Percentiles rank a stretch among this genome's conserved stretches.
phyloP scores from a whole-genome alignment of 495 filamentous ascomycete genomes.

The Podospora anserina region DNA sequence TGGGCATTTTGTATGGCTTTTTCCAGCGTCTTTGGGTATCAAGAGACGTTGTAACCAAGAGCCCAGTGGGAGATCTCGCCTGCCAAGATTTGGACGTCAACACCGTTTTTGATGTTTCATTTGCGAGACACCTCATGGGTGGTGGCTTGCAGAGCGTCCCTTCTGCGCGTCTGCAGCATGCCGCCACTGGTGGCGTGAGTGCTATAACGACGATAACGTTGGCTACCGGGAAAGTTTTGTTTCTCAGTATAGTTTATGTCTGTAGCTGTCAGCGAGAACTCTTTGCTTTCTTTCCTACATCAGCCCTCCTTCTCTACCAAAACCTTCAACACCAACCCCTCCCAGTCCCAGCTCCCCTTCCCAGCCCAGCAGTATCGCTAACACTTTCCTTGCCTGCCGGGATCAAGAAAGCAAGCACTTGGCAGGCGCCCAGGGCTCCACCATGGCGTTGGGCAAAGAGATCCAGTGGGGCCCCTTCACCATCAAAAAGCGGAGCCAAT shows the following conservation, averaged over 20 bases:
- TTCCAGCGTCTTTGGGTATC: background rate
- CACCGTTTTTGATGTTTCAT: slow-evolving; percentile 1
- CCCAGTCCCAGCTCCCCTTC: background rate
- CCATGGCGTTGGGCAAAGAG: background rate
- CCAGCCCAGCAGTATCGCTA: background rate
- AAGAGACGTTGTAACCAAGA: background rate
- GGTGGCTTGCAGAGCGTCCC: background rate
- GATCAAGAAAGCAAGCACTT: background rate
- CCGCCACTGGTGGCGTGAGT: background rate
- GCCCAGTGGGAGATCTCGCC: background rate
- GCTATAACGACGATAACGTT: background rate
- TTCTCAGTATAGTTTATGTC: too few species aligned
- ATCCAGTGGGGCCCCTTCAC: background rate
- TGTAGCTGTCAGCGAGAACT: too few species aligned
- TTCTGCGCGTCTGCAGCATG: background rate
- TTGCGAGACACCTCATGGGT: background rate
- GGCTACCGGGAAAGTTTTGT: background rate
- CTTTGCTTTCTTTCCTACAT: background rate
- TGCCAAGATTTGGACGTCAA: background rate
- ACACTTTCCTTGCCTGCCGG: background rate
- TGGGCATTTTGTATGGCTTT: background rate
- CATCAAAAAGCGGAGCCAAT: background rate
- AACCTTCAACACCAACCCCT: background rate
- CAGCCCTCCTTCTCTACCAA: background rate
- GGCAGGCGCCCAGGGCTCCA: background rate